Conservation (phyloP, 2,329 filamentous ascomycete genomes). For the Gnomoniopsis smithogilvyi region DNA sequence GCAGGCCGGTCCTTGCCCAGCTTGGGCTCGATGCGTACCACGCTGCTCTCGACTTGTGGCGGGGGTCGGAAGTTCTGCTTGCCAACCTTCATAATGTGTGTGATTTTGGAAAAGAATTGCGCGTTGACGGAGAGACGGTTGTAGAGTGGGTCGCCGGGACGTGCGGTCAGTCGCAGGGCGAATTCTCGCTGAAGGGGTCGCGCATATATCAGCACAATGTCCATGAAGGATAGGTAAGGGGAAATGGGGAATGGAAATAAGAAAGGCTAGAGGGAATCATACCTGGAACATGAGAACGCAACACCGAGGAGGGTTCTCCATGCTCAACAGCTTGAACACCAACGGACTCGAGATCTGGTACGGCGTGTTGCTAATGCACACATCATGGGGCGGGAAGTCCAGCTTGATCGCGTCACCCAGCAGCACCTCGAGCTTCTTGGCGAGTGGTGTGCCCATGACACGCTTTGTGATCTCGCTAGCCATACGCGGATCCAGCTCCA, state of each 20-base stretch:
- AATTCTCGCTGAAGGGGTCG: slow-evolving; percentile 88
- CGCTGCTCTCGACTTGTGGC: slow-evolving; percentile 86
- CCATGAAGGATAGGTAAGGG: neutral
- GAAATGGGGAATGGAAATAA: no score
- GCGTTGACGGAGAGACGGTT: slow-evolving; percentile 88
- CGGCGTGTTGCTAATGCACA: slow-evolving; percentile 77
- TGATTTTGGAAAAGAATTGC: slow-evolving; percentile 73
- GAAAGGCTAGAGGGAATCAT: slow-evolving; percentile 18
- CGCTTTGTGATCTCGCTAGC: slow-evolving; percentile 62
- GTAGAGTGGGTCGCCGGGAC: slow-evolving; percentile 85
- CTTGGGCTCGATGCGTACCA: slow-evolving; percentile 88
- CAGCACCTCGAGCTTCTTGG: slow-evolving; percentile 81
- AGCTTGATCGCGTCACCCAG: slow-evolving; percentile 94
- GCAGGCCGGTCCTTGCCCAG: slow-evolving; percentile 71
- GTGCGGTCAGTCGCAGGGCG: slow-evolving; percentile 82
- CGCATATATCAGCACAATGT: neutral
- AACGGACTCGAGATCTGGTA: slow-evolving; percentile 71
- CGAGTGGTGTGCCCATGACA: slow-evolving; percentile 83
- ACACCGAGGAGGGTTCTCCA: slow-evolving; percentile 75
- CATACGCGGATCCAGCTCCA: slow-evolving; percentile 77
- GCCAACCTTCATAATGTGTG: slow-evolving; percentile 87
- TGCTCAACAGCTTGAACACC: slow-evolving; percentile 81
- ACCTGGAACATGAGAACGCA: slow-evolving; percentile 92
- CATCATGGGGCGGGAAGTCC: slow-evolving; percentile 66
- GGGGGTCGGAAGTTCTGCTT: slow-evolving; percentile 96